Evolutionary conservation across 768 basidiomycete species (phyloP), one percentile per base, ranked within the genome.

Genomic region (Arthromyces matolae): DNA sequence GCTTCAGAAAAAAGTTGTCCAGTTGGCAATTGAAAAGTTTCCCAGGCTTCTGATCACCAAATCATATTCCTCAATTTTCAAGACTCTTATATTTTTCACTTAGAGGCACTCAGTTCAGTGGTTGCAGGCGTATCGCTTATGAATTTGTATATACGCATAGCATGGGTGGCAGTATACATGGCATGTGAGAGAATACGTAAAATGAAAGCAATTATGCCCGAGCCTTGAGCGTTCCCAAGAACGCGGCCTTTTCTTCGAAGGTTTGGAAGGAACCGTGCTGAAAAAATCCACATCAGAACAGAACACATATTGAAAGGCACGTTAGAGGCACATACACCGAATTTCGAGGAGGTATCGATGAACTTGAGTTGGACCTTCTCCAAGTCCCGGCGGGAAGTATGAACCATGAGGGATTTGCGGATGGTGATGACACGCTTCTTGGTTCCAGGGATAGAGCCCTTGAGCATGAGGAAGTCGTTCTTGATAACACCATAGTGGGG

Each of bases 291-390:
- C n/a, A 20, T 50, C 38, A 33, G 25, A 40, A 14, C 13, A 8
- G 8, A 12, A 25, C 8, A 5, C 8, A 18, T 2, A n/a, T n/a
- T 8, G 4, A 19, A 42, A 4, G 43, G 5, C 35, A 33, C n/a
- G n/a, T n/a, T 10, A 47, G 38, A 13, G 44, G 23, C 14, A 79
- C 86, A 58, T 82, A 90, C 89, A 60, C 94, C 93, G 72, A 93
- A 93, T 73, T 96, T 96, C 71, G 91, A 94, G 34, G 93, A 90
- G 27, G 95, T 97, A 65, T 95, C 93, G 80, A 98, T 95, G 77
- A 94, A 97, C 74, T 95, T 97, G 80, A 96, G 88, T 52, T 86
- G 81, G 53, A 96, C 89, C 78, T 98, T 94, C 81, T 99, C 96
- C 66, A 98, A 82, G 71, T 97, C 92, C 71, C 86, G 82, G 65